Base-by-base conservation (phyloP, 345 rosid species). In the Erucastrum elatum region DNA sequence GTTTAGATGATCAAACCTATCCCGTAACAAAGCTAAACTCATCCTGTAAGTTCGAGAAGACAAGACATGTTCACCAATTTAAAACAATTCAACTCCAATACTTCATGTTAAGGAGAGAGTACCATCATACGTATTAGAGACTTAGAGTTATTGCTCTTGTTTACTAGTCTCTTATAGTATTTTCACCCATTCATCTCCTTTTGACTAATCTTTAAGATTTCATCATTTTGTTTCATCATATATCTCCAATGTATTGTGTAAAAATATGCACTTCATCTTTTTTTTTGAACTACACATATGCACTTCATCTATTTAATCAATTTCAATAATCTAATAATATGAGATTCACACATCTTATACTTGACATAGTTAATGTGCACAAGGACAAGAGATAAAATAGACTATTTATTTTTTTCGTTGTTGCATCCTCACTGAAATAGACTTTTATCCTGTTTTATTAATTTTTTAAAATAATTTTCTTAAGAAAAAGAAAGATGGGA, bases 401-500 rank as follows among this genome's bases (percentile, higher is more conserved):
- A 21, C 21, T 21, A 21, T 21, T 21, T 21, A 21, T 21, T 51
- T n/a, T 53, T 8, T n/a, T 53, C 16, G 16, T 15, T 53, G 58
- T 53, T 53, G 60, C 16, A 16, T n/a, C 21, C 56, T 53, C 60
- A 2, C 60, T n/a, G 16, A 15, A 49, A 49, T 34, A 64, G 25
- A 49, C 64, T 74, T 53, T 51, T 74, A 27, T n/a, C 62, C 44
- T n/a, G 16, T n/a, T 64, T 64, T 60, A 7, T 59, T 33, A 8
- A 34, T 55, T 33, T 12, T 70, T 26, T 6, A 56, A 34, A 60
- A 39, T 2, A 21, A 21, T 21, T 21, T 21, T 21, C 21, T 21
- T 21, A 21, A 21, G 6, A 16, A 72, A 1, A 26, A 35, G 25
- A 1, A 29, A 30, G 53, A 72, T 63, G 76, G 44, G 72, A 30